Percentiles rank a stretch among this genome's conserved stretches.
phyloP scores from a whole-genome alignment of 306 rosid species.

The Vicia faba region DNA sequence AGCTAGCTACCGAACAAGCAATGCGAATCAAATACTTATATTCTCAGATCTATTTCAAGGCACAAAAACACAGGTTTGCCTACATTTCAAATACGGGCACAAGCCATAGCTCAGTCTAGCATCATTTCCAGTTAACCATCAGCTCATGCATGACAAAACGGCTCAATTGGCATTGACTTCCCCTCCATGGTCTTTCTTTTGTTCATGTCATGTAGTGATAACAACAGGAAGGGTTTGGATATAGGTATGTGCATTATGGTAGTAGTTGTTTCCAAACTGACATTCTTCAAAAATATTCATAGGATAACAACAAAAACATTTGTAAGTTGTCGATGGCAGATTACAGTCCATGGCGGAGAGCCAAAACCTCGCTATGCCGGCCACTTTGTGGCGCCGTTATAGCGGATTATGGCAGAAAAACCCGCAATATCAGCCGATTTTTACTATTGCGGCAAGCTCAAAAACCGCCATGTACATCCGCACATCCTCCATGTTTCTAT shows the following conservation, averaged over 20 bases:
- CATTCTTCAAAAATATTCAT: not conserved
- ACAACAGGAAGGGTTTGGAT: not conserved
- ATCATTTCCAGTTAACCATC: not conserved
- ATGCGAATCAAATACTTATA: not conserved
- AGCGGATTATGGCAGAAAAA: no score
- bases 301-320: not conserved
- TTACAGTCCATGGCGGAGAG: no score
- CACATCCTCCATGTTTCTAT: not conserved
- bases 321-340: not conserved
- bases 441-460: no score
- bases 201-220: not conserved
- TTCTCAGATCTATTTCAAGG: constrained; percentile 1
- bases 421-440: no score
- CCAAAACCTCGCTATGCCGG: no score
- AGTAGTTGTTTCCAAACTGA: not conserved
- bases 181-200: not conserved
- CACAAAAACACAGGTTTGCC: not conserved
- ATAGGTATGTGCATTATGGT: not conserved
- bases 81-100: not conserved
- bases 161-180: not conserved
- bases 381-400: no score
- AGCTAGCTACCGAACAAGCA: not conserved
- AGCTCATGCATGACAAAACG: not conserved
- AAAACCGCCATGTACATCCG: no score
- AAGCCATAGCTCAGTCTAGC: constrained; percentile 1